Evolutionary conservation across 2,329 filamentous ascomycete genomes (phyloP), one percentile per base, ranked within the genome.

Genomic region (Nothomitra cinnamomea): DNA sequence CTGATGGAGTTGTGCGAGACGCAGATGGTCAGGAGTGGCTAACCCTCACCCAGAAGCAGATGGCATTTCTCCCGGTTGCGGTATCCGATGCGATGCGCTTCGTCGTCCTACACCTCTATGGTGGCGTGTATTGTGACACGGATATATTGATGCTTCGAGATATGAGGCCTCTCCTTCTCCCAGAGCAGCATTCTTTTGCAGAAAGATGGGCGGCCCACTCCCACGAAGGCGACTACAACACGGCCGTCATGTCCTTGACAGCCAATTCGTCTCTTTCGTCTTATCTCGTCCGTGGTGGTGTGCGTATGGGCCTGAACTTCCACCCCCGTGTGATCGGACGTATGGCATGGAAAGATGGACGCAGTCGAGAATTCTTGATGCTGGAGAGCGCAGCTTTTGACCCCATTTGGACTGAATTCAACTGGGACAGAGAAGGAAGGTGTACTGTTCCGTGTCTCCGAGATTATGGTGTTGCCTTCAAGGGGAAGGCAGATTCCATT

Each of bases 271-370:
- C 72, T 1, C 65, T 77, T 1, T 76, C 73, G 0, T 74, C 73
- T 0, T 77, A 78, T 57, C 66, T 78, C 1, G 65, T 78, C 19
- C 71, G 73, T 41, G 75, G 75, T 35, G 75, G 74, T 32, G 73
- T 77, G 8, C 66, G 75, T 50, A 78, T 78, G 75, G 74, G 74
- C 2, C 67, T 77, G 56, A 77, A 77, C 56, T 78, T 77, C 61
- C 75, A 78, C 54, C 75, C 75, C 1, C 67, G 72, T 17, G 70
- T 77, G 3, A 68, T 78, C 22, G 74, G 75, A 2, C 70, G 74
- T 48, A 76, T 78, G 72, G 72, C 74, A 2, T 75, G 74, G 65
- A 76, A 76, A 58, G 75, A 78, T 56, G 69, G 69, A 2, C 68
- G 73, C 48, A 74, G 75, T 54, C 68, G 70, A 3, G 74, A 77